Base-by-base conservation (phyloP, 2,329 filamentous ascomycete genomes). In the Sporothrix pseudoabietina region DNA sequence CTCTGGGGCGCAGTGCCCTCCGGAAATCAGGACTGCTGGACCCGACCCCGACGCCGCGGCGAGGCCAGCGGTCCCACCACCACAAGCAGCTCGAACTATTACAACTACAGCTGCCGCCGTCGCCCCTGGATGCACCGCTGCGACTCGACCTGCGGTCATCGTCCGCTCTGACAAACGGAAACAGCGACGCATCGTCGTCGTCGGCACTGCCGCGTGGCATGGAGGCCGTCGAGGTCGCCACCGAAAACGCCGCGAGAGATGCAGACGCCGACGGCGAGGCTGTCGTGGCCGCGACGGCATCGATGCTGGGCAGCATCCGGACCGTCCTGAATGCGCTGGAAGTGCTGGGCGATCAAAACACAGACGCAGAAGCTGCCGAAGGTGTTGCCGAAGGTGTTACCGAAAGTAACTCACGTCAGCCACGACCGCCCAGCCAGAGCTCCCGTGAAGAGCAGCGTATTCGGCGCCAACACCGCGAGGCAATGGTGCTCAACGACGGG, bases 401-500 rank as follows among this genome's bases (percentile, higher is more conserved):
- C 22, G 52, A 49, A 19, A n/a, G 52, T 26, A 26, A 26, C 44
- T 22, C 72, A 30, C 52, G 49, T 0, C 78, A 82, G 63, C 81
- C 82, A 66, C 78, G 83, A 71, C 77, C 81, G 41, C 79, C 85
- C 74, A 87, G 88, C 73, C 87, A 89, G 79, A 89, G 85, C 74
- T 84, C 82, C 7, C 75, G 44, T 32, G 90, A 90, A 79, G 92
- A 95, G 80, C 90, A 92, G 78, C 88, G 91, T 71, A 84, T 94
- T 74, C 85, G 94, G 74, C 87, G 94, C 76, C 87, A 93, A 69
- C 88, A 95, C 78, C 87, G 94, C 76, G 94, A 97, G 83, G 94
- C 94, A 4, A 94, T 98, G 88, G 94, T 98, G 26, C 84, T 97
- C 73, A 95, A 94, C 78, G 94, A 97, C 78, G 92, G 93, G n/a